Conservation (phyloP, 768 basidiomycete genomes). For the Termitomyces bulborhizus region DNA sequence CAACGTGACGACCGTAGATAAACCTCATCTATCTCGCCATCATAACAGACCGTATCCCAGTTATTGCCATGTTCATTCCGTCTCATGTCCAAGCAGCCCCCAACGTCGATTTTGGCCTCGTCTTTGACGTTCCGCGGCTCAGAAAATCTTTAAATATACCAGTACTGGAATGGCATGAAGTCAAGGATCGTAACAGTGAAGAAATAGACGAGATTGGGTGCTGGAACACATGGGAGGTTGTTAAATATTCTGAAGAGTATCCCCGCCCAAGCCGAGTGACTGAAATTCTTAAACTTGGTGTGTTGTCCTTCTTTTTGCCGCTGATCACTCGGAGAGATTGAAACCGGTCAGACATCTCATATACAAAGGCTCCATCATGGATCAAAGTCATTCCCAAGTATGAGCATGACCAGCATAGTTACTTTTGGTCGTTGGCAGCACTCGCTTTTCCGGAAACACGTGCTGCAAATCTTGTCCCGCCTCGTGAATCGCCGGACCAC, state of each 20-base stretch:
- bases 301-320: not conserved
- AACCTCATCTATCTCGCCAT: constrained; percentile 57
- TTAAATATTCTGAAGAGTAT: constrained; percentile 30
- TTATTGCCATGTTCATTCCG: constrained; percentile 53
- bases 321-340: constrained; percentile 12
- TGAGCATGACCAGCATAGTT: constrained; percentile 37
- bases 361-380: constrained; percentile 42
- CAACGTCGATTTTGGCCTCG: constrained; percentile 48
- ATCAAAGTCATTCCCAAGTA: constrained; percentile 40
- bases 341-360: constrained; percentile 39
- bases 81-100: constrained; percentile 47
- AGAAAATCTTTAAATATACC: constrained; percentile 36
- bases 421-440: constrained; percentile 41
- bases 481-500: constrained; percentile 32
- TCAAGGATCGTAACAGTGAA: constrained; percentile 41
- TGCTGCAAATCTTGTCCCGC: constrained; percentile 29
- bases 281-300: constrained; percentile 36
- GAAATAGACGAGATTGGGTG: constrained; percentile 46
- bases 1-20: constrained; percentile 20
- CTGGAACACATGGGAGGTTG: constrained; percentile 47
- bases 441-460: constrained; percentile 41
- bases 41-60: constrained; percentile 53
- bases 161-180: constrained; percentile 58
- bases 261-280: constrained; percentile 34
- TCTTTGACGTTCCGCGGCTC: constrained; percentile 55